Evolutionary conservation across 768 basidiomycete species (phyloP), one percentile per base, ranked within the genome.

Genomic region (Termitomyces eurrhizus): DNA sequence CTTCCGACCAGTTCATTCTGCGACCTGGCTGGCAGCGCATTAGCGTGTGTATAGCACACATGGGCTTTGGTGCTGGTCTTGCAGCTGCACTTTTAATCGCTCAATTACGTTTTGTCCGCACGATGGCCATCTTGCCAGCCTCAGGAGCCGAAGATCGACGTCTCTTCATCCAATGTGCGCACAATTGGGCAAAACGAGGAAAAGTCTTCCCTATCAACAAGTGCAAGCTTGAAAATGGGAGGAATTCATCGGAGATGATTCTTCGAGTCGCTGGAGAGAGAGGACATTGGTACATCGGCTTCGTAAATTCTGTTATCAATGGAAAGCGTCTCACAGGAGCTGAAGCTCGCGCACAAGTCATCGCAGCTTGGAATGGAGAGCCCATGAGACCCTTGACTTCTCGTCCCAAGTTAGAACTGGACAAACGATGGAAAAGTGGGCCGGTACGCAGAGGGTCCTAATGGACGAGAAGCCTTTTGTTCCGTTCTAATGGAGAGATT

Each of bases 1-100:
- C 52, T 18, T 52, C 63, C 26, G 59, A 68, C 21, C 52, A 61
- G 44, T 73, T 71, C 57, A 65, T 64, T 32, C 63, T 68, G 35
- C 73, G 75, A n/a, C 74, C 75, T 6, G 57, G 59, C 39, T 76
- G 72, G 72, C 74, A 76, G 58, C 69, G 75, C 13, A 57, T 69
- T 16, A 69, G 67, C 24, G 65, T 74, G 13, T 74, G 71, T 53
- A 55, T 64, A 5, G 66, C 69, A 32, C 73, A 75, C 56, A 63
- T 73, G n/a, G 56, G 56, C 16, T 64, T 74, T 55, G 72, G 74
- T 51, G 64, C 70, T 60, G 74, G 70, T 42, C 56, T 64, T 61
- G 70, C 73, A 42, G 68, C 64, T 50, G 69, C 71, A 7, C 63
- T 76, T 29, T 57, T 73, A 26, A 64, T 74, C 24, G 65, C 71